Evolutionary conservation across 177 flowering plant genomes (phyloP).

Genomic region (Vitis hybrid): DNA sequence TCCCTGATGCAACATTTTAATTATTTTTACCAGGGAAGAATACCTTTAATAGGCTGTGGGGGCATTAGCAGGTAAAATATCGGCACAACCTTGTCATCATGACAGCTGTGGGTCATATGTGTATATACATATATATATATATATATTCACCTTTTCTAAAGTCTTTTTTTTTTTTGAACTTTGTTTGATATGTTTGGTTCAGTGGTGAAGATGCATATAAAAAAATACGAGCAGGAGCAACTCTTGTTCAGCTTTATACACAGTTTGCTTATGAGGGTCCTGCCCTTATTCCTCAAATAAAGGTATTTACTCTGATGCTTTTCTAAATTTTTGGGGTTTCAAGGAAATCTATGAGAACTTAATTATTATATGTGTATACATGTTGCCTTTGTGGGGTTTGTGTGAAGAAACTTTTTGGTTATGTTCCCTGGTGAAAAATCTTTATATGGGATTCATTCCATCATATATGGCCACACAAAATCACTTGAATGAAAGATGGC

Average conservation of each 20-base stretch:
- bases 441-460: no score
- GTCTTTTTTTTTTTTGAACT: background rate
- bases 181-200: slow-evolving; percentile 19
- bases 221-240: slow-evolving; percentile 93
- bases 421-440: no score
- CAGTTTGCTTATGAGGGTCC: slow-evolving; percentile 97
- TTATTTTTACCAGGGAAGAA: slow-evolving; percentile 62
- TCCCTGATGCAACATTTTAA: slow-evolving; percentile 1
- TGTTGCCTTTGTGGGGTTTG: no score
- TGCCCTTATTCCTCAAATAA: slow-evolving; percentile 85
- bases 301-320: slow-evolving; percentile 43
- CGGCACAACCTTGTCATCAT: background rate
- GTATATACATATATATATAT: no score
- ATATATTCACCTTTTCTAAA: background rate
- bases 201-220: slow-evolving; percentile 98
- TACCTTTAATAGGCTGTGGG: slow-evolving; percentile 94
- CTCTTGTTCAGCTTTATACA: slow-evolving; percentile 92
- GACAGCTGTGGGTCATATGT: background rate
- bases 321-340: background rate
- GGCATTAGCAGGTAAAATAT: slow-evolving; percentile 80
- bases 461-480: no score
- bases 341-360: background rate
- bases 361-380: no score
- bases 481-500: no score
- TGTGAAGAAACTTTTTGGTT: no score